Conservation (phyloP, 768 basidiomycete genomes). For the Multifurca ochricompacta region DNA sequence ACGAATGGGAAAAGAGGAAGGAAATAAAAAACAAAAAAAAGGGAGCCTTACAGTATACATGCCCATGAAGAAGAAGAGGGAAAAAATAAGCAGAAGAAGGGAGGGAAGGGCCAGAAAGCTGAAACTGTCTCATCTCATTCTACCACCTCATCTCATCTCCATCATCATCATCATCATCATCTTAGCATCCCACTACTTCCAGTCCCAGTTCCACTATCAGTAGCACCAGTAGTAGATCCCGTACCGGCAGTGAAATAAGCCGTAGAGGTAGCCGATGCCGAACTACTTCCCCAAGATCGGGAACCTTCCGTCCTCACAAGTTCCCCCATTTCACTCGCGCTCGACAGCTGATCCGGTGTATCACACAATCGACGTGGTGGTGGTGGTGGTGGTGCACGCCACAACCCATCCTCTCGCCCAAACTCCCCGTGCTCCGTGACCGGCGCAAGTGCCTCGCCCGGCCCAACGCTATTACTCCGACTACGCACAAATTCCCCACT, state of each 20-base stretch:
- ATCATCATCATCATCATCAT: not conserved
- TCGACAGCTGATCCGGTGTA: not conserved
- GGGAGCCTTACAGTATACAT: no score
- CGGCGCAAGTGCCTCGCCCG: conserved; percentile 14
- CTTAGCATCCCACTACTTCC: not conserved
- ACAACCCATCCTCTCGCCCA: not conserved
- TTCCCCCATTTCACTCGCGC: conserved; percentile 9
- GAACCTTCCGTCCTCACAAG: not conserved
- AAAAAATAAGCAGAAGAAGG: no score
- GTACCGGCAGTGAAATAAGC: conserved; percentile 1
- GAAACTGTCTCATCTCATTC: not conserved
- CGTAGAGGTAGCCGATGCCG: not conserved
- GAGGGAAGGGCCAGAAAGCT: no score
- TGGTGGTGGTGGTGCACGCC: no score
- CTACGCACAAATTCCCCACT: not conserved
- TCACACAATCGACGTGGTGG: not conserved
- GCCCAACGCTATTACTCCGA: conserved; percentile 14
- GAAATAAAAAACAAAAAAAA: no score
- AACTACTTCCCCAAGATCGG: conserved; percentile 5
- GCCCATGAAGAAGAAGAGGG: no score
- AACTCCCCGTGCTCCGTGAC: conserved; percentile 19
- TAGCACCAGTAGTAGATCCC: not conserved
- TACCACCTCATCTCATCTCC: not conserved
- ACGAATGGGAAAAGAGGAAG: no score
- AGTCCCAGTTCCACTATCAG: no score